Percentiles rank a stretch among this genome's conserved stretches.
These are phyloP conservation scores for Barnettozyma californica DNA, from an alignment of 805 yeast genomes.

Conservation along the genomic window DNA sequence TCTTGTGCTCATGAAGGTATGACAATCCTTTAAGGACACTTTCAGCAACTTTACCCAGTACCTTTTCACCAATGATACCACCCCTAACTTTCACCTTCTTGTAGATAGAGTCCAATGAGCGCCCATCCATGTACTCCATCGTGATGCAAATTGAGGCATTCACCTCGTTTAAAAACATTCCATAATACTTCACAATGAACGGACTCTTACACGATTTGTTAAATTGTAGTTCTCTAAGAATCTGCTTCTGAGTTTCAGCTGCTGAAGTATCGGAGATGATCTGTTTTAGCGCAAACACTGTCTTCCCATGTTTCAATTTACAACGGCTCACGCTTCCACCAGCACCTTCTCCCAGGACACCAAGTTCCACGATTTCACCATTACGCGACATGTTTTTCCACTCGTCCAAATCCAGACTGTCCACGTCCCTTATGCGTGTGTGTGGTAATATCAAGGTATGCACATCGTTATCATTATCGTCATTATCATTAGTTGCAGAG, in stretches of 20 bases:
- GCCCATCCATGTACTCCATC: constrained; percentile 97
- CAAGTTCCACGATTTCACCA: constrained; percentile 61
- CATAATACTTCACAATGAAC: constrained; percentile 86
- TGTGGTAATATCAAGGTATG: constrained; percentile 7
- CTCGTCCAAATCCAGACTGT: constrained; percentile 61
- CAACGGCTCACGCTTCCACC: constrained; percentile 91
- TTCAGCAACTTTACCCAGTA: constrained; percentile 84
- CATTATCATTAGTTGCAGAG: neutral
- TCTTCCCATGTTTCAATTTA: constrained; percentile 47
- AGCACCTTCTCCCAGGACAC: constrained; percentile 85
- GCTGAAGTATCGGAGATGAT: constrained; percentile 55
- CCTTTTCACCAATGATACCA: constrained; percentile 89
- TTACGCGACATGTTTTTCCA: constrained; percentile 63
- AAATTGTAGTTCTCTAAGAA: constrained; percentile 84
- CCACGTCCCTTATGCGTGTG: constrained; percentile 33
- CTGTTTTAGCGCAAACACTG: constrained; percentile 75
- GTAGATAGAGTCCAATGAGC: constrained; percentile 86
- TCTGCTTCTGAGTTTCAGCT: constrained; percentile 75
- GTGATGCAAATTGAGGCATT: constrained; percentile 84
- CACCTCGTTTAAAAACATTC: constrained; percentile 77
- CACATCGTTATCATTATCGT: constrained; percentile 1
- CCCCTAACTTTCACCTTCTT: constrained; percentile 65
- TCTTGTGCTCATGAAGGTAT: constrained; percentile 79
- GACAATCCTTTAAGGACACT: constrained; percentile 80
- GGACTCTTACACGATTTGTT: constrained; percentile 79